Percentiles rank a stretch among this genome's conserved stretches.
Conservation (phyloP, 495 filamentous ascomycete genomes). For the Penicillium cinerascens region DNA sequence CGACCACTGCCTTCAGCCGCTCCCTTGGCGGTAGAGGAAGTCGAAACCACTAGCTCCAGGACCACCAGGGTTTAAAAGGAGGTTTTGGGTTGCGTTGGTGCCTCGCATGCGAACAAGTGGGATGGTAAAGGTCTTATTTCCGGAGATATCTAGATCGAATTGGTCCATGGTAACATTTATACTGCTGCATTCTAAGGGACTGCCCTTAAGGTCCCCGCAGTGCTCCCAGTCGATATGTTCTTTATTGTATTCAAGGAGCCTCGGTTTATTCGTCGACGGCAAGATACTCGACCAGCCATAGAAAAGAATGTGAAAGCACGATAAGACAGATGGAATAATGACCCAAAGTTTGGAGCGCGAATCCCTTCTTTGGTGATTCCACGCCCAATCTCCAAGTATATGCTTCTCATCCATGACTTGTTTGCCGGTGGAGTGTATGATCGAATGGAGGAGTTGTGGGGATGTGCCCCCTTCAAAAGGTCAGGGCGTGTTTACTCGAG, state of each 20-base stretch:
- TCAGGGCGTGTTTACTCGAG: too few relatives aligned
- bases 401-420: slow-evolving; percentile 3
- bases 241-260: slow-evolving; percentile 21
- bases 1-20: slow-evolving; percentile 32
- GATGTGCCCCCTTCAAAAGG: too few relatives aligned
- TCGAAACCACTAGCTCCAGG: slow-evolving; percentile 40
- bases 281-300: not conserved
- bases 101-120: slow-evolving; percentile 42
- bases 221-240: slow-evolving; percentile 35
- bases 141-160: slow-evolving; percentile 28
- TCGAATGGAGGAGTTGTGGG: not conserved
- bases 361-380: not conserved
- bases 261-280: not conserved
- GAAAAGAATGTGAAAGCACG: not conserved
- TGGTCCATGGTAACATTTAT: slow-evolving; percentile 44
- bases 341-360: not conserved
- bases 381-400: not conserved
- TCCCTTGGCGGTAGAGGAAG: slow-evolving; percentile 31
- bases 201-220: slow-evolving; percentile 32
- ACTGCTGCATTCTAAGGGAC: slow-evolving; percentile 23
- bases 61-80: slow-evolving; percentile 46
- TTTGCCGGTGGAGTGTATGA: not conserved
- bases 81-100: slow-evolving; percentile 34
- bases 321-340: not conserved
- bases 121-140: slow-evolving; percentile 35